phyloP scores from a whole-genome alignment of 768 basidiomycete genomes.

The Leccinellum rugosiceps region DNA sequence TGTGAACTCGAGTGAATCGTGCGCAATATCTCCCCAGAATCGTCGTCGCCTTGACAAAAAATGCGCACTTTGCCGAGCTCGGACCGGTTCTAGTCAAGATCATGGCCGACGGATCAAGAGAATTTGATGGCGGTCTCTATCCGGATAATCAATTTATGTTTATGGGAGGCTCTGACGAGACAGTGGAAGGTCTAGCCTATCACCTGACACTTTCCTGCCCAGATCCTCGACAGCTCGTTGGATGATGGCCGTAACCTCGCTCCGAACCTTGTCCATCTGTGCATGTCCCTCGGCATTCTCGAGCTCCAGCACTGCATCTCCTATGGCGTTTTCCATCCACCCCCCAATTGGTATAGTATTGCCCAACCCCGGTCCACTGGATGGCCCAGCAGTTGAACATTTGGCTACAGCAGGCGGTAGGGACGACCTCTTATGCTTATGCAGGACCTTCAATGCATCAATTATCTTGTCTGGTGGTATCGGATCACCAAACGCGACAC shows the following conservation, averaged over 20 bases:
- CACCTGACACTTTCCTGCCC: conserved; percentile 49
- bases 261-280: conserved; percentile 42
- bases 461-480: conserved; percentile 44
- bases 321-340: conserved; percentile 14
- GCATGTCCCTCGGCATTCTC: conserved; percentile 10
- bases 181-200: conserved; percentile 23
- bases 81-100: no score
- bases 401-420: neutral
- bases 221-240: conserved; percentile 52
- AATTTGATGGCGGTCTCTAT: neutral
- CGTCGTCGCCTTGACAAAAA: neutral
- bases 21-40: neutral
- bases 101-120: neutral
- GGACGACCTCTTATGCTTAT: neutral
- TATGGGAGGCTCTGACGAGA: neutral
- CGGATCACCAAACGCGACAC: conserved; percentile 79
- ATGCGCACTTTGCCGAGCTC: neutral
- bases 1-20: neutral
- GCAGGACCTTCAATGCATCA: conserved; percentile 15
- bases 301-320: neutral
- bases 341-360: neutral
- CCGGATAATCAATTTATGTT: neutral
- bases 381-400: neutral
- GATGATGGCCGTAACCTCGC: conserved; percentile 51
- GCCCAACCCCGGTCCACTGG: neutral